phyloP scores from a whole-genome alignment of 257 asterid species.

The Asclepias syriaca region DNA sequence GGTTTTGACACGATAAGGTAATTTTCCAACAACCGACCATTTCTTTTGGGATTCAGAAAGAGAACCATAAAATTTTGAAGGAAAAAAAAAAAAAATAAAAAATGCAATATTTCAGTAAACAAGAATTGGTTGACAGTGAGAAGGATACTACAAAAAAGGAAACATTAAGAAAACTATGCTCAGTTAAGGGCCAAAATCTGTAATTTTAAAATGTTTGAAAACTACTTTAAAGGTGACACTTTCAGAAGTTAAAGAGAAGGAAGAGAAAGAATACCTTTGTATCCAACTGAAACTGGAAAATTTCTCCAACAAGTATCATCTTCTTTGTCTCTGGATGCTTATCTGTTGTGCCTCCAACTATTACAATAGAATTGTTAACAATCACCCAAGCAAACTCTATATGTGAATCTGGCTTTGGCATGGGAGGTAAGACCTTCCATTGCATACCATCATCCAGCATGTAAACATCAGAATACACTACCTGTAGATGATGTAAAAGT shows the following conservation, averaged over 20 bases:
- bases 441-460: conserved; percentile 81
- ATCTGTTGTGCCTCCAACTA: conserved; percentile 95
- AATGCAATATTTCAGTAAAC: conserved; percentile 5
- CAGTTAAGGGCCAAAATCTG: not conserved
- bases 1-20: conserved; percentile 90
- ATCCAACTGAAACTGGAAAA: conserved; percentile 62
- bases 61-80: not conserved
- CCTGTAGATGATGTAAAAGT: conserved; percentile 33
- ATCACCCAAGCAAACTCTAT: conserved; percentile 90
- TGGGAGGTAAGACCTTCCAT: conserved; percentile 81
- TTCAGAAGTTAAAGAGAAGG: conserved; percentile 10
- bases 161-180: not conserved
- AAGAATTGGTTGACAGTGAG: not conserved
- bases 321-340: conserved; percentile 84
- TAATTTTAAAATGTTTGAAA: not conserved
- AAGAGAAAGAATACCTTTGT: conserved; percentile 40
- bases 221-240: not conserved
- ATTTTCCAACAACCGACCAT: conserved; percentile 84
- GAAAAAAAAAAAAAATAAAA: not conserved
- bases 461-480: conserved; percentile 79
- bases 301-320: conserved; percentile 85
- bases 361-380: conserved; percentile 58
- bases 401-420: conserved; percentile 97
- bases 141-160: not conserved
- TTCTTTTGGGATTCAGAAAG: conserved; percentile 39